Evolutionary conservation across 2,329 filamentous ascomycete genomes (phyloP).

Genomic region (Cladorrhinum sp.): DNA sequence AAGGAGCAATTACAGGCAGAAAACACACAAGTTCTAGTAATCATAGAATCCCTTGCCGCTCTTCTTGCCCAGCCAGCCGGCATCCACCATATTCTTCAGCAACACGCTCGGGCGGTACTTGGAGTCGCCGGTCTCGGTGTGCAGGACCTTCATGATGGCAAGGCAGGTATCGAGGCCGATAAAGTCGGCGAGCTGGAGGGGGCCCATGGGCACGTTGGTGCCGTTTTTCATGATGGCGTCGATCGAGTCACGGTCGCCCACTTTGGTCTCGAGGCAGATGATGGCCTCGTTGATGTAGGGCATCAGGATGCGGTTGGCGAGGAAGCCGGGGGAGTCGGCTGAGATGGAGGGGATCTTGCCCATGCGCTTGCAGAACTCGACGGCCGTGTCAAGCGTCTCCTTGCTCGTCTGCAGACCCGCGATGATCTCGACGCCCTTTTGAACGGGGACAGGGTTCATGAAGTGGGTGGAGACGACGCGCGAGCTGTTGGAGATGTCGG

Average conservation of each 20-base stretch:
- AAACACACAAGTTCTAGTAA: too few relatives aligned
- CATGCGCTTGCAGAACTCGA: conserved; percentile 86
- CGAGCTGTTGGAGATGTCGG: conserved; percentile 74
- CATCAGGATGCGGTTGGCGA: conserved; percentile 97
- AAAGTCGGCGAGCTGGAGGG: conserved; percentile 89
- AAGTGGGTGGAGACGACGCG: conserved; percentile 96
- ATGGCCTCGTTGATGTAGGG: conserved; percentile 99
- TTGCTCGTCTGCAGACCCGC: conserved; percentile 86
- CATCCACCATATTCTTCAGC: conserved; percentile 93
- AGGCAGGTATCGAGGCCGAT: conserved; percentile 96
- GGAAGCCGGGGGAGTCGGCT: conserved; percentile 86
- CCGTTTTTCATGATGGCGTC: conserved; percentile 99
- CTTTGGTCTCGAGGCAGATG: conserved; percentile 90
- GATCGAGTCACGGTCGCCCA: conserved; percentile 86
- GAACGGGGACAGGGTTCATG: conserved; percentile 97
- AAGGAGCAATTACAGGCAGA: too few relatives aligned
- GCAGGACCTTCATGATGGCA: conserved; percentile 93
- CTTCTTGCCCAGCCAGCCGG: conserved; percentile 97
- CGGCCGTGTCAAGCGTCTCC: conserved; percentile 74
- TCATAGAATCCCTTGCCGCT: conserved; percentile 94
- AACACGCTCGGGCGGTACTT: conserved; percentile 92
- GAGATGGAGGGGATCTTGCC: conserved; percentile 88
- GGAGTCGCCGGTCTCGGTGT: conserved; percentile 87
- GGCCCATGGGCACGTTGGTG: conserved; percentile 97
- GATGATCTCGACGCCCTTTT: conserved; percentile 98